These are phyloP conservation scores for Setomelanomma holmii DNA, from an alignment of 2,329 filamentous ascomycete genomes.

Conservation along the genomic window DNA sequence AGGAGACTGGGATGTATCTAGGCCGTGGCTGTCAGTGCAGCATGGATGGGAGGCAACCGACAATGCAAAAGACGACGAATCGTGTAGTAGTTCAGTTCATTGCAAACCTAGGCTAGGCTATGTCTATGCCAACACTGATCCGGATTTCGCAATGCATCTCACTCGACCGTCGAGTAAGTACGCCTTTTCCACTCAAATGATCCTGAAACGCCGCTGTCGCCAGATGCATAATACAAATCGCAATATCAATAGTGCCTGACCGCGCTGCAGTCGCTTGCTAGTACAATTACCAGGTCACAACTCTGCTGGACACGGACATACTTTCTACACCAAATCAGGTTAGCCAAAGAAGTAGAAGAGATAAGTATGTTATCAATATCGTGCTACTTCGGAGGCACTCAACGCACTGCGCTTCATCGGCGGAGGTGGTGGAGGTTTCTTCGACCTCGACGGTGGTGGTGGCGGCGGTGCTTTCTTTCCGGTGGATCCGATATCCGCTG, in stretches of 20 bases:
- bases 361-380: slow-evolving; percentile 36
- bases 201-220: slow-evolving; percentile 5
- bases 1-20: no score
- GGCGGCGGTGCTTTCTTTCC: slow-evolving; percentile 61
- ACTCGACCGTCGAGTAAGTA: no score
- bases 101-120: not conserved
- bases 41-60: no score
- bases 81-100: no score
- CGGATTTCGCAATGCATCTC: no score
- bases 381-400: slow-evolving; percentile 48
- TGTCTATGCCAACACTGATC: not conserved
- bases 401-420: slow-evolving; percentile 67
- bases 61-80: no score
- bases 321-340: slow-evolving; percentile 23
- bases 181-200: no score
- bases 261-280: slow-evolving; percentile 29
- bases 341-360: slow-evolving; percentile 17
- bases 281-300: slow-evolving; percentile 19
- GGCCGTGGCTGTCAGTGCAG: no score
- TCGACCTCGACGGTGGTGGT: slow-evolving; percentile 68
- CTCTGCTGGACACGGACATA: slow-evolving; percentile 18
- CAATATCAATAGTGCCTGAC: slow-evolving; percentile 17
- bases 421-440: slow-evolving; percentile 71
- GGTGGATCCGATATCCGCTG: slow-evolving; percentile 33
- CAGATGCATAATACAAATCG: not conserved